A percentile compares a stretch with the other conserved stretches of the same genome.
These are phyloP conservation scores for Suillus paluster DNA, from an alignment of 768 basidiomycete genomes.

Conservation along the genomic window DNA sequence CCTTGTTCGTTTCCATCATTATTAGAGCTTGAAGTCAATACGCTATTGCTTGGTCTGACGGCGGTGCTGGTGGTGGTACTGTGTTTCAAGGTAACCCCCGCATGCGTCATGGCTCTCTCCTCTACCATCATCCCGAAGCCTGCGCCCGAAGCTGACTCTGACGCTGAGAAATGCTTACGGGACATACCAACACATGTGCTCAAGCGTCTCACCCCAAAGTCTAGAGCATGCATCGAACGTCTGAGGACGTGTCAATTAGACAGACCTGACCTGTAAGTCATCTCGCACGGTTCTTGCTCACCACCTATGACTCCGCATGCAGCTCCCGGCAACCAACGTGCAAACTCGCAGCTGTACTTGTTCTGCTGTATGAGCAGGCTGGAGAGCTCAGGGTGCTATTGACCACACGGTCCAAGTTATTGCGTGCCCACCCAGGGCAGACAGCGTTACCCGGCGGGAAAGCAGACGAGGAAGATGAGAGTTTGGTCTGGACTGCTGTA, in stretches of 20 bases:
- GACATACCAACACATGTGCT: neutral
- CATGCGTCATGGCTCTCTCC: constrained; percentile 2
- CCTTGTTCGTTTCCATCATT: neutral
- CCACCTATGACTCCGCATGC: constrained; percentile 1
- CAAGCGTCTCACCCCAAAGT: constrained; percentile 4
- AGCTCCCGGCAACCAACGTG: constrained; percentile 40
- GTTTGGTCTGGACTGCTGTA: constrained; percentile 76
- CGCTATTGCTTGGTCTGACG: neutral
- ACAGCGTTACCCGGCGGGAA: constrained; percentile 87
- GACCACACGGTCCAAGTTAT: constrained; percentile 81
- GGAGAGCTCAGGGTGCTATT: constrained; percentile 75
- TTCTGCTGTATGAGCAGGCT: constrained; percentile 75
- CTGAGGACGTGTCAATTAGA: constrained; percentile 39
- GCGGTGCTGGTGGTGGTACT: neutral
- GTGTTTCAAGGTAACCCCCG: neutral
- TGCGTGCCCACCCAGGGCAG: constrained; percentile 79
- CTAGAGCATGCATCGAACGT: constrained; percentile 43
- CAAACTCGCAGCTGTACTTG: constrained; percentile 76
- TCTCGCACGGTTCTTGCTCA: neutral
- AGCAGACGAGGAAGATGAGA: constrained; percentile 65
- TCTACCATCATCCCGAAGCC: neutral
- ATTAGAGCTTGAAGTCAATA: neutral
- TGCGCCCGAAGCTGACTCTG: neutral
- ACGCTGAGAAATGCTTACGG: neutral
- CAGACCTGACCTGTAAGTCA: constrained; percentile 57